Conservation (phyloP, 805 yeast species). For the Monosporozyma unispora region DNA sequence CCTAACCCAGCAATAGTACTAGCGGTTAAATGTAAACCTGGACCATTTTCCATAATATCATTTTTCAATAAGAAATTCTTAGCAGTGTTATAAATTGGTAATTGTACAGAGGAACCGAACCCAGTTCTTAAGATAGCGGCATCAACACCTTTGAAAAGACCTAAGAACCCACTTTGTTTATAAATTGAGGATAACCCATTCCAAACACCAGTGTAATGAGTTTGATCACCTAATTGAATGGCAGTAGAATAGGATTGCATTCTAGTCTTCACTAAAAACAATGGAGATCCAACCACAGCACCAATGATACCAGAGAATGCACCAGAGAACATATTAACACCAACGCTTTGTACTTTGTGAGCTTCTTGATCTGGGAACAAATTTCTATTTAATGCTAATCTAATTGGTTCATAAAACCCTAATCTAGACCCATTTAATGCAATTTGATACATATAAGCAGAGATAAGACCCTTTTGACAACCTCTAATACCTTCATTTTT, state of each 20-base stretch:
- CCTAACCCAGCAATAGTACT: slow-evolving; percentile 80
- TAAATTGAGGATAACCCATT: slow-evolving; percentile 61
- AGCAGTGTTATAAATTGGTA: slow-evolving; percentile 79
- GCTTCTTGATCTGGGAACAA: slow-evolving; percentile 45
- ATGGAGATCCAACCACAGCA: slow-evolving; percentile 82
- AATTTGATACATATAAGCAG: slow-evolving; percentile 86
- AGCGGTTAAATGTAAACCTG: slow-evolving; percentile 62
- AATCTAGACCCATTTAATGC: slow-evolving; percentile 90
- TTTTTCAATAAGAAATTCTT: slow-evolving; percentile 52
- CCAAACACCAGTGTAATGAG: slow-evolving; percentile 63
- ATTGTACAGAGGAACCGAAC: slow-evolving; percentile 89
- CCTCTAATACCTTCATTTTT: slow-evolving; percentile 82
- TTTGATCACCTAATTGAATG: slow-evolving; percentile 80
- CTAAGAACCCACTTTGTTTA: slow-evolving; percentile 67
- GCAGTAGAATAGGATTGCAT: slow-evolving; percentile 82
- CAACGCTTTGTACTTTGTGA: slow-evolving; percentile 39
- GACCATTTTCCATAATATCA: slow-evolving; percentile 50
- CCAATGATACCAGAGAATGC: slow-evolving; percentile 82
- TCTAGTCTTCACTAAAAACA: slow-evolving; percentile 87
- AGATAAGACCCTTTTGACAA: slow-evolving; percentile 76
- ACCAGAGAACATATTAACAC: slow-evolving; percentile 71
- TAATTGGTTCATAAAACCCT: slow-evolving; percentile 86
- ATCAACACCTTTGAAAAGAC: slow-evolving; percentile 83
- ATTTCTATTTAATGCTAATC: slow-evolving; percentile 47
- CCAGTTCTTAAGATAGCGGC: slow-evolving; percentile 94